Evolutionary conservation across 306 rosid genomes (phyloP), one percentile per base, ranked within the genome.

Genomic region (Spatholobus suberectus): DNA sequence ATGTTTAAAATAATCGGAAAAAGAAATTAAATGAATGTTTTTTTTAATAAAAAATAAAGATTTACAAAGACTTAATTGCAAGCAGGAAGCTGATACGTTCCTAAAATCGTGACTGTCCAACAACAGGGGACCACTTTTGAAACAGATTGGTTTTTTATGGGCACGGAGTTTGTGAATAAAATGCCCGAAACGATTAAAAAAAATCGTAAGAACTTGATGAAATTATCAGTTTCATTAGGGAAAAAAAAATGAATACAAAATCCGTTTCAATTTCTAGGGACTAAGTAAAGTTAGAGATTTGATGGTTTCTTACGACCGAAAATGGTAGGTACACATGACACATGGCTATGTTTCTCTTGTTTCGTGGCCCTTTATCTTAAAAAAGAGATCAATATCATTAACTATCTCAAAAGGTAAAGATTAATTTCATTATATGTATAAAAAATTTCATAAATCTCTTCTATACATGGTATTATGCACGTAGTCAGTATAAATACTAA

Each of bases 101-200:
- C 43, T 49, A 75, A 75, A 83, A 73, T 80, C 71, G 84, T 84
- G 87, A 78, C 62, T 43, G 55, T 59, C 83, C 82, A 87, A 85
- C 83, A 57, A 71, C 32, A 70, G 69, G 82, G 94, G 96, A 88
- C 92, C 94, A 87, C 90, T 81, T 58, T 66, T 71, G 68, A 34
- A 80, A 44, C 59, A 17, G 84, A 80, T 85, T 38, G 81, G 38
- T 76, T 71, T 75, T 46, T 23, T 68, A 73, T 7, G 40, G 69
- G 70, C 14, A 52, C 8, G 10, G 32, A 75, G n/a, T 63, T 76
- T 76, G 70, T 76, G 81, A 80, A 29, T 63, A 62, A 49, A 63
- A 40, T 6, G 49, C 8, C 62, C 21, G n/a, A 65, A 38, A 9
- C 14, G 0, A 32, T 41, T 52, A 49, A 55, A 21, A 38, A 5